Evolutionary conservation across 192 early-diverging fungal species (phyloP), one percentile per base, ranked within the genome.

Genomic region (Podila minutissima): DNA sequence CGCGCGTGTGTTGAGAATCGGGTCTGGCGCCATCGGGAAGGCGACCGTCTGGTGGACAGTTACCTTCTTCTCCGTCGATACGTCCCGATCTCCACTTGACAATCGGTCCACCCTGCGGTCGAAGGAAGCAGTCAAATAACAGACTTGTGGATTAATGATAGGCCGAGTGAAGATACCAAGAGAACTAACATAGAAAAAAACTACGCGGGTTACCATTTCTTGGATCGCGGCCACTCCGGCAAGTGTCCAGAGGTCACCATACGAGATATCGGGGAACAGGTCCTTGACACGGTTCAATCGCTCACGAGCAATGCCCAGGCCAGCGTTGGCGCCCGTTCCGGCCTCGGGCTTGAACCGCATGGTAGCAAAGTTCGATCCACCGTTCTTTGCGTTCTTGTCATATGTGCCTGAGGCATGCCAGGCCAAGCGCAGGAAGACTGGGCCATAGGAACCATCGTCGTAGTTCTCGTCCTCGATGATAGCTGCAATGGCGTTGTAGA

Each of bases 341-440:
- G 86, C 61, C 83, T 94, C 93, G 33, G 92, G 86, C 41, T 72
- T 62, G 71, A 88, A 91, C 57, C 93, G 89, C 87, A 96, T 96
- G 61, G 92, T 93, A 19, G 89, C 93, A 76, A 86, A 94, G 74
- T 88, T 82, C 59, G 89, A 92, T 49, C 95, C 95, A 62, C 95
- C 95, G 11, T 90, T 90, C 37, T 85, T 84, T 60, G 86, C 75
- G 69, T 83, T 85, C 73, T 84, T 84, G 78, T 90, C 90, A 78
- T 86, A 95, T 32, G 94, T 94, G 26, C 95, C 95, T 48, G 90
- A 89, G 12, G 92, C 82, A 84, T 96, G 95, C 95, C 95, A 96
- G 49, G 94, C 95, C 28, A 96, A 88, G 22, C 95, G 91, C 62
- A 95, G 74, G 74, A 96, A 85, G 32, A 96, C 85, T 2, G 94